phyloP scores from a whole-genome alignment of 2,329 filamentous ascomycete genomes.

The Penicillium verrucosum region DNA sequence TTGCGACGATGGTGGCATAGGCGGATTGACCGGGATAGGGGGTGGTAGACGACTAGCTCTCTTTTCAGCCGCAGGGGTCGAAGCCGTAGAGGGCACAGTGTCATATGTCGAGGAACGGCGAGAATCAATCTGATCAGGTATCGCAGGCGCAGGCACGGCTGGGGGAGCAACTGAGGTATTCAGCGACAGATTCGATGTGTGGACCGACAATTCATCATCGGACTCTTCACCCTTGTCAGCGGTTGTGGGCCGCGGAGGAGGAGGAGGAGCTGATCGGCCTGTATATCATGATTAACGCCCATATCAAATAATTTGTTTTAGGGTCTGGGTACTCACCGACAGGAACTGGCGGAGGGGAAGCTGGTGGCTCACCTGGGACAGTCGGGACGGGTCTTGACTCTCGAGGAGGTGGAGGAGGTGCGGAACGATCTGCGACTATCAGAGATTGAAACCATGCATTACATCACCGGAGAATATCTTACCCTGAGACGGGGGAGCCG shows the following conservation, averaged over 20 bases:
- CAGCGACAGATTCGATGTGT: conserved; percentile 45
- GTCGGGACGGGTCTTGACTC: conserved; percentile 40
- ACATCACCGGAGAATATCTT: conserved; percentile 26
- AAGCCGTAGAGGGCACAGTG: conserved; percentile 42
- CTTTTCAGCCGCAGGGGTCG: conserved; percentile 37
- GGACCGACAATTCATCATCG: conserved; percentile 75
- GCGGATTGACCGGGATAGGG: conserved; percentile 38
- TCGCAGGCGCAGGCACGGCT: conserved; percentile 46
- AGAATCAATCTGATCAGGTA: conserved; percentile 40
- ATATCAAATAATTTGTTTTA: not conserved
- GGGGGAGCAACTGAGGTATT: conserved; percentile 45
- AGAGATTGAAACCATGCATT: not conserved
- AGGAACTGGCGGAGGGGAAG: conserved; percentile 38
- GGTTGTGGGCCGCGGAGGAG: conserved; percentile 56
- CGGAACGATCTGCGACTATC: conserved; percentile 41
- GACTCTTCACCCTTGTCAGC: conserved; percentile 78
- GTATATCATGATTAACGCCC: conserved; percentile 27
- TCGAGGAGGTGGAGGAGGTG: conserved; percentile 43
- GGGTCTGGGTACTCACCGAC: conserved; percentile 54
- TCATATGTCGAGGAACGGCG: conserved; percentile 39
- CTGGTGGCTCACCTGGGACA: conserved; percentile 35
- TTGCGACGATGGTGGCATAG: conserved; percentile 45
- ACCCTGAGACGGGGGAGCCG: conserved; percentile 51
- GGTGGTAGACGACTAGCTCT: conserved; percentile 45
- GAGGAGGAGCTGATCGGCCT: conserved; percentile 63